Evolutionary conservation across 305 asterid species (phyloP).

Genomic region (Fraxinus nigra): DNA sequence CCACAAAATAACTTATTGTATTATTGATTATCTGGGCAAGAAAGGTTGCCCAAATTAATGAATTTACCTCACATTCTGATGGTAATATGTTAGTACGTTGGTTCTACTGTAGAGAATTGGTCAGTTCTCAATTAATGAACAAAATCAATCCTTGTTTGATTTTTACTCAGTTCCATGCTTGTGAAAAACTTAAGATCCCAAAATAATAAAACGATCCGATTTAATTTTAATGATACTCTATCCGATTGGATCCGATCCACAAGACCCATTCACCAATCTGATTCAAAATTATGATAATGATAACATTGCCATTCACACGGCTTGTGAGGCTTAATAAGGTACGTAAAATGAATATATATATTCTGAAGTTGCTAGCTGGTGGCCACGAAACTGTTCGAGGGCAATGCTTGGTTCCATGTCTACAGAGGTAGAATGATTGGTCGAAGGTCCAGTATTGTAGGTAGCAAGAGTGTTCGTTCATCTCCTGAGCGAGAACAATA

Average conservation of each 20-base stretch:
- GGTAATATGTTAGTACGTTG: neutral
- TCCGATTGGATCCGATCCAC: neutral
- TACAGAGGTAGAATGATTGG: constrained; percentile 10
- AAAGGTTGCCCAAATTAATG: neutral
- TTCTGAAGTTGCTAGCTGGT: neutral
- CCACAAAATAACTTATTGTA: neutral
- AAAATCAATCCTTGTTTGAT: neutral
- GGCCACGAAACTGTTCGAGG: neutral
- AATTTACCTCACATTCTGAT: neutral
- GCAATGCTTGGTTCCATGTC: neutral
- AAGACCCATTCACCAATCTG: no score
- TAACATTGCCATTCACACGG: no score
- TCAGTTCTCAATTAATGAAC: neutral
- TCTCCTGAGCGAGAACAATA: neutral
- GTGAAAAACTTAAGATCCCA: neutral
- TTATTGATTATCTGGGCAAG: neutral
- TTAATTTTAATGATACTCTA: no score
- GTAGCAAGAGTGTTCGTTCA: neutral
- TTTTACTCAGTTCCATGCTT: neutral
- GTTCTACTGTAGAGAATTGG: neutral
- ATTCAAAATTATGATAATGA: no score
- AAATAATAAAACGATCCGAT: neutral
- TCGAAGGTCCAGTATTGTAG: constrained; percentile 9
- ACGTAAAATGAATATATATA: neutral
- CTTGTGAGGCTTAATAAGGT: neutral